Evolutionary conservation across 305 asterid species (phyloP), one percentile per base, ranked within the genome.

Genomic region (Salvia sclarea): DNA sequence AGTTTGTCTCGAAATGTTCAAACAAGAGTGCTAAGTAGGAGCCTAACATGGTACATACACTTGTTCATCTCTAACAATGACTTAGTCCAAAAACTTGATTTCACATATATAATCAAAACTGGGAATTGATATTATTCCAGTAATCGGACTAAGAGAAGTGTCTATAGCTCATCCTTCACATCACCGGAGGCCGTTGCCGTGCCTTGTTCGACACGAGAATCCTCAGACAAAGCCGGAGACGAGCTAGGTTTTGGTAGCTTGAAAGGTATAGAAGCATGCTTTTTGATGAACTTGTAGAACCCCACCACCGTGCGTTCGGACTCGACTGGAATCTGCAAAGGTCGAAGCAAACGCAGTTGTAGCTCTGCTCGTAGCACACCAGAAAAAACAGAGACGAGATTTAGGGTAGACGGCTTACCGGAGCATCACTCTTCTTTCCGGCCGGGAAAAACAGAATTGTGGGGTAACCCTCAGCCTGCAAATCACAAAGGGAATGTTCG

Each of bases 401-500:
- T 48, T 11, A 9, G 44, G 47, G 61, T 64, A 47, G 14, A 28
- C n/a, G 33, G 81, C 96, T 87, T 79, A 92, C 98, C 11, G 98
- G 97, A 69, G 87, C 91, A 0, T 70, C 68, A 37, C 79, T 86
- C 80, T 88, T 89, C 66, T 88, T 89, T 75, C 90, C 95, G 50
- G 97, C 97, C 61, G 96, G 97, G 84, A 85, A 92, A 85, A 92
- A 92, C 41, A 92, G 82, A 50, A 92, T 81, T 3, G 98, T 90
- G 66, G 95, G 98, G 82, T 78, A 92, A 13, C 98, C 98, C 30
- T 85, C 95, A 24, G 91, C 90, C 98, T 92, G 83, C 79, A 78
- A 74, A 69, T 60, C 9, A 33, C 38, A 25, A 4, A 25, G 30
- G n/a, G n/a, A n/a, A n/a, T n/a, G n/a, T 4, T 25, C 4, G 30